Base-by-base conservation (phyloP, 768 basidiomycete species). In the Terana coerulea region DNA sequence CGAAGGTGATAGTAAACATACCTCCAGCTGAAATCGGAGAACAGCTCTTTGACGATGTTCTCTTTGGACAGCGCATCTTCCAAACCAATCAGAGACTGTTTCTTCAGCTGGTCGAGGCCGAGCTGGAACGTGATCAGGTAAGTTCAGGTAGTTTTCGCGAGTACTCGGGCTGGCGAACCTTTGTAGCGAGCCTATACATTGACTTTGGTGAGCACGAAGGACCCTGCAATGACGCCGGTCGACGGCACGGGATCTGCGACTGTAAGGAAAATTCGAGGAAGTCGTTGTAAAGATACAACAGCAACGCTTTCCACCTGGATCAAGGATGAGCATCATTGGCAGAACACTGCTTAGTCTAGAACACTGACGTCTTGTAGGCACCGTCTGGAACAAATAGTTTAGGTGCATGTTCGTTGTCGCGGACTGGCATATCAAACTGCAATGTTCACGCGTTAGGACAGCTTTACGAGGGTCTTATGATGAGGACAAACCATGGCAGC, bases 21-120 rank as follows among this genome's bases (percentile, higher is more conserved):
- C 53, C 53, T 49, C 53, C 47, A 54, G 9, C 47, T 49, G 24
- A 54, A 49, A 25, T 54, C 48, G 12, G 47, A 49, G 48, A 54
- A 54, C 5, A 54, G 37, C 48, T 54, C 53, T 10, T 25, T 33
- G 17, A 54, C 47, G 37, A 54, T 49, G 29, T 54, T 54, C 21
- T 54, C 53, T 26, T 21, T 22, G 19, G 53, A 34, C 5, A 54
- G 53, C 8, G 26, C 5, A 4, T 19, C 7, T 39, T 54, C 30
- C 19, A 54, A 43, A 15, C 19, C 47, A 7, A 19, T 26, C 14
- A 24, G n/a, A 12, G 53, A 47, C 8, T 36, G 39, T 12, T 31
- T 7, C 28, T 49, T 49, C 14, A 54, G 37, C 19, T 54, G 22
- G 8, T 26, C 24, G 7, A 54, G 53, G 5, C 47, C 39, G 29